These are phyloP conservation scores for Blastomyces parvus DNA, from an alignment of 2,329 filamentous ascomycete genomes.

Conservation along the genomic window DNA sequence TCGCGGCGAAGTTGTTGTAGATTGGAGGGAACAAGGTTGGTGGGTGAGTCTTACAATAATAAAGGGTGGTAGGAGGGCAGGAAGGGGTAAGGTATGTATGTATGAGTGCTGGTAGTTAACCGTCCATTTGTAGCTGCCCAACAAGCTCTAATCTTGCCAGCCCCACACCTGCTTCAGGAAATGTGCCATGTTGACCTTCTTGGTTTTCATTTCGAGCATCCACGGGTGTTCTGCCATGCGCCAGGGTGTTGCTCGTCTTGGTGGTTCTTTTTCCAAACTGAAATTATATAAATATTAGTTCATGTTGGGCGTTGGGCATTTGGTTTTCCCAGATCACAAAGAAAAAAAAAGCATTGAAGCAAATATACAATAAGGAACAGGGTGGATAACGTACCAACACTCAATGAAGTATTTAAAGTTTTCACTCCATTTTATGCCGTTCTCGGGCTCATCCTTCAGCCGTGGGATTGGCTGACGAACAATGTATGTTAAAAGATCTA, in stretches of 20 bases:
- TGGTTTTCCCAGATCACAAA: background rate
- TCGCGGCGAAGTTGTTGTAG: background rate
- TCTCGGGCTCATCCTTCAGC: slow-evolving; percentile 86
- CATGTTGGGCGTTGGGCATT: background rate
- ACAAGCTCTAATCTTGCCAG: slow-evolving; percentile 59
- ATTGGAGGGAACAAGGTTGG: background rate
- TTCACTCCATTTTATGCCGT: slow-evolving; percentile 86
- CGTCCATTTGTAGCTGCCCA: background rate
- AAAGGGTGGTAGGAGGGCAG: background rate
- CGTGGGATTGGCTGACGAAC: slow-evolving; percentile 91
- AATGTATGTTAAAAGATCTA: slow-evolving; percentile 94
- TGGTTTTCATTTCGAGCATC: slow-evolving; percentile 93
- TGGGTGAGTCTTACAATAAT: background rate
- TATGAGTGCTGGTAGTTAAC: background rate
- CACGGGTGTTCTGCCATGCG: slow-evolving; percentile 98
- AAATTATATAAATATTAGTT: slow-evolving; percentile 4
- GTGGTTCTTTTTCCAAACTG: slow-evolving; percentile 88
- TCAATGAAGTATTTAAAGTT: slow-evolving; percentile 99
- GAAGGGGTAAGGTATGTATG: too few relatives aligned
- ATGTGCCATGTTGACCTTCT: slow-evolving; percentile 94
- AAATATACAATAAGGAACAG: slow-evolving; percentile 15
- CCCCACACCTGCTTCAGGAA: slow-evolving; percentile 95
- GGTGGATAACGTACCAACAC: slow-evolving; percentile 69
- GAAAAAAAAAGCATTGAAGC: background rate
- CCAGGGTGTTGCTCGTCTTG: slow-evolving; percentile 84